Evolutionary conservation across 2,329 filamentous ascomycete genomes (phyloP).

Genomic region (Calonectria ilicicola): DNA sequence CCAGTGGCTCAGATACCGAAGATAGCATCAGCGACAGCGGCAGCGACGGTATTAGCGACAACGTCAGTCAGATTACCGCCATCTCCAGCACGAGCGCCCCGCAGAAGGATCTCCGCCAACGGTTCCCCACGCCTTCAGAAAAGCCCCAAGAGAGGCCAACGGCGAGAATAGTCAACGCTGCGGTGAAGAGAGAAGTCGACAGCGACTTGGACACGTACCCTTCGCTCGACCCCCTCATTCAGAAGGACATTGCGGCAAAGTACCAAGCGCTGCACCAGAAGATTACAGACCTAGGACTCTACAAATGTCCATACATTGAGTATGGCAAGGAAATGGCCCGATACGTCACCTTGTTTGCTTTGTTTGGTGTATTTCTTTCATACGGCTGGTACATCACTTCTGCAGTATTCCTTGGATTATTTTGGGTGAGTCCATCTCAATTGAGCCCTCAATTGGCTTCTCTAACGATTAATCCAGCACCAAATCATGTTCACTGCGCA

Average conservation of each 20-base stretch:
- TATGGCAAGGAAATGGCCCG: slow-evolving; percentile 70
- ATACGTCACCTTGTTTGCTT: slow-evolving; percentile 62
- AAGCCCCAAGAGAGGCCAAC: slow-evolving; percentile 20
- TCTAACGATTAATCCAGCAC: slow-evolving; percentile 56
- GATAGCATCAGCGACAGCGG: neutral
- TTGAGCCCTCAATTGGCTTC: neutral
- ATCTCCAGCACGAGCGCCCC: slow-evolving; percentile 26
- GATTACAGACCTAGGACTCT: slow-evolving; percentile 67
- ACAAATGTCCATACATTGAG: slow-evolving; percentile 68
- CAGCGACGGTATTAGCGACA: slow-evolving; percentile 26
- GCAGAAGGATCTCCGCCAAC: slow-evolving; percentile 24
- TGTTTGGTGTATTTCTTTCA: slow-evolving; percentile 59
- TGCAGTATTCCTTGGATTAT: slow-evolving; percentile 69
- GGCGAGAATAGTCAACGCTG: slow-evolving; percentile 35
- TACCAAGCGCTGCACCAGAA: slow-evolving; percentile 68
- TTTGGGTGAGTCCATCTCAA: slow-evolving; percentile 61
- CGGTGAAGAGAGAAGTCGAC: slow-evolving; percentile 43
- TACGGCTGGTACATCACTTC: slow-evolving; percentile 68
- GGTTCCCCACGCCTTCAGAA: slow-evolving; percentile 16
- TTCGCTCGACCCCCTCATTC: slow-evolving; percentile 64
- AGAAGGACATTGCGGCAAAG: slow-evolving; percentile 65
- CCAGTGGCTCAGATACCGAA: slow-evolving; percentile 33
- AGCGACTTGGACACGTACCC: slow-evolving; percentile 58
- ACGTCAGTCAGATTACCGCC: slow-evolving; percentile 35
- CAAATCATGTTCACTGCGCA: slow-evolving; percentile 78